Conservation (phyloP, 2,329 filamentous ascomycete genomes). For the Fusarium temperatum region DNA sequence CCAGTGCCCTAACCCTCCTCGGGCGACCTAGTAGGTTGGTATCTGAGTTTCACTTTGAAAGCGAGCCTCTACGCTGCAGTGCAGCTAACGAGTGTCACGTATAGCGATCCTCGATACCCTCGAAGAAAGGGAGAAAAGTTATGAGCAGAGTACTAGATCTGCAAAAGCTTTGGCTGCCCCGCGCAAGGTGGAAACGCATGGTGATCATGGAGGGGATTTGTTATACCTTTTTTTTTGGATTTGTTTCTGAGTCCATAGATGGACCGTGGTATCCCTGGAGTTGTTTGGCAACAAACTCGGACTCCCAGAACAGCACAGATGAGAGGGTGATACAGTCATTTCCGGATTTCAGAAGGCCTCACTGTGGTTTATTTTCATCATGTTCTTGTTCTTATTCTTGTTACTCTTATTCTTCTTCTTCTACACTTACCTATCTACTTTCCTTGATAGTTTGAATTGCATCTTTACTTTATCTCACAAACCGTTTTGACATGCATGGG, state of each 20-base stretch:
- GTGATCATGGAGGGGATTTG: slow-evolving; percentile 3
- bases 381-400: not conserved
- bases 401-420: not conserved
- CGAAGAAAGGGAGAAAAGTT: slow-evolving; percentile 37
- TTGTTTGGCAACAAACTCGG: slow-evolving; percentile 27
- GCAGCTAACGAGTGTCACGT: slow-evolving; percentile 15
- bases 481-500: slow-evolving; percentile 1
- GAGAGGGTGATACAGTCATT: slow-evolving; percentile 37
- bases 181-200: not conserved
- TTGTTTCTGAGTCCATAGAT: slow-evolving; percentile 28
- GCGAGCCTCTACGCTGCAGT: not conserved
- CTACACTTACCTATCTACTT: slow-evolving; percentile 16
- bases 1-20: slow-evolving; percentile 45
- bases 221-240: slow-evolving; percentile 12
- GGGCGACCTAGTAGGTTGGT: slow-evolving; percentile 39
- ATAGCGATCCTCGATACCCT: slow-evolving; percentile 35
- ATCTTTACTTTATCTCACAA: slow-evolving; percentile 7
- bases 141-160: slow-evolving; percentile 23
- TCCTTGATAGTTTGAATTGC: slow-evolving; percentile 26
- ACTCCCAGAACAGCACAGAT: slow-evolving; percentile 34
- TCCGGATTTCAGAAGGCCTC: slow-evolving; percentile 8
- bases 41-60: slow-evolving; percentile 15
- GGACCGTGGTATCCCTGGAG: slow-evolving; percentile 29
- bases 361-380: not conserved
- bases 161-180: not conserved